These are phyloP conservation scores for Suillus ampliporus DNA, from an alignment of 768 basidiomycete genomes.

Conservation along the genomic window DNA sequence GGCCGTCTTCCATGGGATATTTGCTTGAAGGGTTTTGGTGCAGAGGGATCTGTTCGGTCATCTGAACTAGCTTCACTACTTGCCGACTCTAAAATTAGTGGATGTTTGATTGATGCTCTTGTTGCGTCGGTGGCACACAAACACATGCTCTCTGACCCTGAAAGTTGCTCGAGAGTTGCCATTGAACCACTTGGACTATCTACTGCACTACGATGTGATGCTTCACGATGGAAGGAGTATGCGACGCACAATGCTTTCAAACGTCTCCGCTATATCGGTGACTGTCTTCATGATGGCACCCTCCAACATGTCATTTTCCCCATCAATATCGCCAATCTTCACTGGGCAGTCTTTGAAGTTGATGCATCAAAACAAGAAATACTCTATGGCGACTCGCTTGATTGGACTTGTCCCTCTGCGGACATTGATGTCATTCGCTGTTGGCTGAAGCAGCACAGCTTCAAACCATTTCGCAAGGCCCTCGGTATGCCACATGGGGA, in stretches of 20 bases:
- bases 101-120: too few relatives aligned
- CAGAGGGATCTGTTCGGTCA: too few relatives aligned
- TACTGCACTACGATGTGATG: background rate
- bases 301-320: background rate
- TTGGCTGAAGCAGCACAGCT: too few relatives aligned
- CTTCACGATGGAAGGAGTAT: conserved; percentile 2
- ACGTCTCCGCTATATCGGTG: background rate
- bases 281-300: background rate
- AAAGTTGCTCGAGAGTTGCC: background rate
- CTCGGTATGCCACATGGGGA: too few relatives aligned
- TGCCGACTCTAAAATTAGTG: too few relatives aligned
- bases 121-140: too few relatives aligned
- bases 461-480: too few relatives aligned
- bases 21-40: too few relatives aligned
- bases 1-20: too few relatives aligned
- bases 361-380: background rate
- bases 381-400: background rate
- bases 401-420: background rate
- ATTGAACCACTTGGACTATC: background rate
- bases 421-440: background rate
- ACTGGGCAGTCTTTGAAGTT: conserved; percentile 2
- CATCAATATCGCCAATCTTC: background rate
- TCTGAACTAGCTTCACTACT: too few relatives aligned
- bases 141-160: too few relatives aligned
- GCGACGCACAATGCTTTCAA: background rate